These are phyloP conservation scores for Porphyrellus cyaneotinctus DNA, from an alignment of 768 basidiomycete species.

Conservation along the genomic window DNA sequence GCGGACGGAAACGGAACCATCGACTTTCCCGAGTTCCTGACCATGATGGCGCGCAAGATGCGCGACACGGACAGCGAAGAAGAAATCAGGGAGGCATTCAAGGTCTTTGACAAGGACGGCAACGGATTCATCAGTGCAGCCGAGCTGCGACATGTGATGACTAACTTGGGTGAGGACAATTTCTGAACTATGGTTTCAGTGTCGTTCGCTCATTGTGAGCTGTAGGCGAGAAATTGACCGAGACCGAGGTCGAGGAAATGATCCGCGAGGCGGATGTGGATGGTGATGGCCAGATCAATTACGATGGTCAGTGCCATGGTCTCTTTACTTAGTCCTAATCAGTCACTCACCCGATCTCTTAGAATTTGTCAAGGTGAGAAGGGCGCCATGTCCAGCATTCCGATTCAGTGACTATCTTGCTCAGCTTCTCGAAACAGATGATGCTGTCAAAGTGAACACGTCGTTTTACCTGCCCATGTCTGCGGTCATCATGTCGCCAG, in stretches of 20 bases:
- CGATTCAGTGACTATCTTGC: constrained; percentile 1
- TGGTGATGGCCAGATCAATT: constrained; percentile 92
- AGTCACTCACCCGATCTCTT: constrained; percentile 2
- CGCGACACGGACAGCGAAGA: constrained; percentile 90
- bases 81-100: constrained; percentile 96
- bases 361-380: constrained; percentile 74
- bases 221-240: constrained; percentile 80
- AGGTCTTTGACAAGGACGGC: constrained; percentile 94
- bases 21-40: constrained; percentile 81
- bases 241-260: constrained; percentile 91
- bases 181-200: neutral
- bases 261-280: constrained; percentile 94
- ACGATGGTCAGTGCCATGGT: constrained; percentile 52
- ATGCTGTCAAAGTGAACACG: constrained; percentile 62
- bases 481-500: constrained; percentile 2
- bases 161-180: constrained; percentile 62
- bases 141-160: constrained; percentile 91
- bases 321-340: neutral
- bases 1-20: constrained; percentile 86
- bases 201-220: constrained; percentile 2
- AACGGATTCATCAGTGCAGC: constrained; percentile 85
- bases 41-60: constrained; percentile 87
- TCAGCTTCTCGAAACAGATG: constrained; percentile 45
- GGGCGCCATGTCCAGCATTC: neutral
- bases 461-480: constrained; percentile 15